A percentile compares a stretch with the other conserved stretches of the same genome.
phyloP scores from a whole-genome alignment of 164 flowering plant species.

The Amborella trichopoda region DNA sequence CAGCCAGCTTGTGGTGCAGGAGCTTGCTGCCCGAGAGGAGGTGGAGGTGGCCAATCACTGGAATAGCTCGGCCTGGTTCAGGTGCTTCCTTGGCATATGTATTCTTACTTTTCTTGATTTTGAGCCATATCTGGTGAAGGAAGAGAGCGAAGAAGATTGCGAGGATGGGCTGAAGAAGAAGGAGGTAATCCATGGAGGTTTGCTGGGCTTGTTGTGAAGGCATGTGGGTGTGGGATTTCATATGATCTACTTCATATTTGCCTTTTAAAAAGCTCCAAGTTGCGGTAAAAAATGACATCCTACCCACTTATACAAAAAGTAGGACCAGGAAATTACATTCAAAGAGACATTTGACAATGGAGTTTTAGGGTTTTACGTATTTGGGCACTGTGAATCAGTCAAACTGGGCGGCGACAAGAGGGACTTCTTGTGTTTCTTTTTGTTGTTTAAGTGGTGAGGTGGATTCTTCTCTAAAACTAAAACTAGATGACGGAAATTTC shows the following conservation, averaged over 20 bases:
- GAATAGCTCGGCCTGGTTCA: constrained; percentile 4
- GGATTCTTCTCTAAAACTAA: no score
- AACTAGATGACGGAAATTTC: no score
- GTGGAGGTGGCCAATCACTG: constrained; percentile 10
- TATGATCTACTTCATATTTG: background rate
- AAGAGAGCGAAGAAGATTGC: background rate
- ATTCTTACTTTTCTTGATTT: background rate
- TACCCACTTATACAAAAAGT: no score
- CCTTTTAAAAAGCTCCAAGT: no score
- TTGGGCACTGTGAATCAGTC: no score
- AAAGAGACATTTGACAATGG: no score
- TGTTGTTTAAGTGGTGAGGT: no score
- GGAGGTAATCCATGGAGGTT: background rate
- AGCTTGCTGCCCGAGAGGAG: background rate
- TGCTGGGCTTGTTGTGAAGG: background rate
- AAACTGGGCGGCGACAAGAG: no score
- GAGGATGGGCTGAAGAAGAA: background rate
- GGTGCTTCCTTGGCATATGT: background rate
- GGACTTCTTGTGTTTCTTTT: no score
- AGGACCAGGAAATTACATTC: no score
- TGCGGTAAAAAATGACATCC: no score
- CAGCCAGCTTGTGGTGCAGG: background rate
- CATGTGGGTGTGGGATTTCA: background rate
- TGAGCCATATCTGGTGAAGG: background rate
- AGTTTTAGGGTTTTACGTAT: no score